Base-by-base conservation (phyloP, 73 alveolate genomes). In the Paramecium sonneborni region DNA sequence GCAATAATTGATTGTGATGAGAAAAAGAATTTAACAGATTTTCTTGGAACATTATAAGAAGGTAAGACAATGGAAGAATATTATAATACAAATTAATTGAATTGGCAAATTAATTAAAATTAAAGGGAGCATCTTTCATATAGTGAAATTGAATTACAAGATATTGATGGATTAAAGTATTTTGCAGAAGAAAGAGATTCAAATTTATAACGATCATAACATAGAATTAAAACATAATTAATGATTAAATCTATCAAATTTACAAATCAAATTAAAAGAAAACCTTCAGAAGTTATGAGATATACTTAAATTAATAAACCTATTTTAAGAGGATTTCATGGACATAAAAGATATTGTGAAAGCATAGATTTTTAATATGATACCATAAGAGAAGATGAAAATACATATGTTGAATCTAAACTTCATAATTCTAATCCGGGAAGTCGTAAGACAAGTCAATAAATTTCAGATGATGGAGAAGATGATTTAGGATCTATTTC, bases 111-210 rank as follows among this genome's bases (percentile, higher is more conserved):
- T 3, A 62, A 62, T 62, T 26, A 26, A 62, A 62, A 24, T 62
- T 12, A 12, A 26, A 62, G 84, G 9, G 84, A 62, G 24, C 39
- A 62, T 26, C 4, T 62, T 6, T 26, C 20, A 30, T 62, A 62
- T 32, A 62, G 44, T 30, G 48, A 62, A 62, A 62, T 62, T 0
- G 84, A 62, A 24, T 21, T 32, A 14, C 12, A 62, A 62, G 84
- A 62, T 62, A 62, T 62, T 62, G 84, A 62, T n/a, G 84, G 84
- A 26, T 15, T 62, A 26, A 62, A 62, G 18, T 23, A n/a, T 15
- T 62, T 62, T 30, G 84, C 24, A 12, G 23, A 62, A 62, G 84
- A 62, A 62, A 62, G 84, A 24, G 84, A 62, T 62, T 62, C 84
- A 11, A 32, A 62, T 30, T 12, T 30, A 14, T 62, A 62, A 62